Evolutionary conservation across 2,329 filamentous ascomycete species (phyloP).

Genomic region (Xylariaceae sp.): DNA sequence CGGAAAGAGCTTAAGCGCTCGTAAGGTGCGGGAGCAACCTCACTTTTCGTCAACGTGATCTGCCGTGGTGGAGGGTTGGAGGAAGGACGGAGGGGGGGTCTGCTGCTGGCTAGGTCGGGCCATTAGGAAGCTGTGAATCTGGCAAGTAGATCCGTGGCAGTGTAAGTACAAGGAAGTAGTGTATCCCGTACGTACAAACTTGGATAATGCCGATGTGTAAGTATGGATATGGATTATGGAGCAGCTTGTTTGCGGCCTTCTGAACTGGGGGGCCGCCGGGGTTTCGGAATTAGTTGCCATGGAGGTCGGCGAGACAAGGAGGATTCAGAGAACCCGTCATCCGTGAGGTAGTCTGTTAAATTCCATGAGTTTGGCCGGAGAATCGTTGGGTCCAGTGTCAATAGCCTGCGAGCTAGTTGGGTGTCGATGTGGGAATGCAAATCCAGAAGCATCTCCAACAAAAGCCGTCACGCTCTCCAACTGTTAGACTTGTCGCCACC

Average conservation of each 20-base stretch:
- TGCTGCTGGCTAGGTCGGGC: slow-evolving; percentile 15
- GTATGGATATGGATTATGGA: no score
- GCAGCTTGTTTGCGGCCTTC: slow-evolving; percentile 18
- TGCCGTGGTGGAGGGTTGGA: slow-evolving; percentile 23
- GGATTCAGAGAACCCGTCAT: background rate
- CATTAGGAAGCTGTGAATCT: slow-evolving; percentile 8
- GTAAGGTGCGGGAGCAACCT: slow-evolving; percentile 21
- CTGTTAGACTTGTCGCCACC: background rate
- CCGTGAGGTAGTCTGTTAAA: no score
- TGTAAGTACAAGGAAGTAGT: background rate
- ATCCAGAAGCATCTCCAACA: slow-evolving; percentile 1
- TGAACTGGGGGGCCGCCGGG: slow-evolving; percentile 23
- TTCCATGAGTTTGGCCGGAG: background rate
- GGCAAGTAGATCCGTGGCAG: background rate
- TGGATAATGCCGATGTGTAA: background rate
- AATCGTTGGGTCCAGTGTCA: slow-evolving; percentile 4
- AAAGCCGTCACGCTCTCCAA: background rate
- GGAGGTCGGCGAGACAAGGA: slow-evolving; percentile 14
- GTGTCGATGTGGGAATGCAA: background rate
- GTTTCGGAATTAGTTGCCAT: slow-evolving; percentile 4
- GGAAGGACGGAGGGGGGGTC: slow-evolving; percentile 12
- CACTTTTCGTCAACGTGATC: slow-evolving; percentile 23
- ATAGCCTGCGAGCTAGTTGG: slow-evolving; percentile 10
- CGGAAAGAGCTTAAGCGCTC: slow-evolving; percentile 14
- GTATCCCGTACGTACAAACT: no score